Percentiles rank a stretch among this genome's conserved stretches.
phyloP scores from a whole-genome alignment of 176 grass and related monocot species.

The Thinopyrum elongatum region DNA sequence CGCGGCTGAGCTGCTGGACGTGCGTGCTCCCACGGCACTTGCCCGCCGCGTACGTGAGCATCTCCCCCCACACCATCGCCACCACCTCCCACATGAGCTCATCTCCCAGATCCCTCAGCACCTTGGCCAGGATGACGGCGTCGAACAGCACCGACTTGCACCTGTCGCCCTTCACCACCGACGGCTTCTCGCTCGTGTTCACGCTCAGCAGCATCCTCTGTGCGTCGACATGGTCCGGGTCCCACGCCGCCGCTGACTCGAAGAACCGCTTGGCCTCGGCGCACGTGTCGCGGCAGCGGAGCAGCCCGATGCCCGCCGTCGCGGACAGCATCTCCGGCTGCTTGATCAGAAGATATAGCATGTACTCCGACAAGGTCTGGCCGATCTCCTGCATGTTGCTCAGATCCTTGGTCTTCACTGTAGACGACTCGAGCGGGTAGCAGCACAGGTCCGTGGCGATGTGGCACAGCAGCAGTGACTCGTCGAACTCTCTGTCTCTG shows the following conservation, averaged over 20 bases:
- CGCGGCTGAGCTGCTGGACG: constrained; percentile 33
- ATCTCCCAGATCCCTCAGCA: background rate
- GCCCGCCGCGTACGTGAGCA: constrained; percentile 37
- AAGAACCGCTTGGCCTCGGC: constrained; percentile 37
- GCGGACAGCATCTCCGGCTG: constrained; percentile 46
- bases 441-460: constrained; percentile 40
- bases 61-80: constrained; percentile 24
- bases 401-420: background rate
- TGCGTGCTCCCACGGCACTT: constrained; percentile 36
- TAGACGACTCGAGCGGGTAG: background rate
- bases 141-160: constrained; percentile 50
- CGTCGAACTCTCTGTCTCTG: constrained; percentile 6
- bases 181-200: background rate
- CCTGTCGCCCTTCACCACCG: constrained; percentile 26
- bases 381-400: background rate
- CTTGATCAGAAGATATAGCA: constrained; percentile 47
- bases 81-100: constrained; percentile 18
- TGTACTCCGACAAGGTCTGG: constrained; percentile 39
- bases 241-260: background rate
- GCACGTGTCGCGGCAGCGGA: constrained; percentile 43
- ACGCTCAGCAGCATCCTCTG: constrained; percentile 20
- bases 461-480: constrained; percentile 44
- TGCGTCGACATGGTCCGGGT: background rate
- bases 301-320: constrained; percentile 39
- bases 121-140: constrained; percentile 40